Base-by-base conservation (phyloP, 768 basidiomycete species). In the Rossbeevera mucosa region DNA sequence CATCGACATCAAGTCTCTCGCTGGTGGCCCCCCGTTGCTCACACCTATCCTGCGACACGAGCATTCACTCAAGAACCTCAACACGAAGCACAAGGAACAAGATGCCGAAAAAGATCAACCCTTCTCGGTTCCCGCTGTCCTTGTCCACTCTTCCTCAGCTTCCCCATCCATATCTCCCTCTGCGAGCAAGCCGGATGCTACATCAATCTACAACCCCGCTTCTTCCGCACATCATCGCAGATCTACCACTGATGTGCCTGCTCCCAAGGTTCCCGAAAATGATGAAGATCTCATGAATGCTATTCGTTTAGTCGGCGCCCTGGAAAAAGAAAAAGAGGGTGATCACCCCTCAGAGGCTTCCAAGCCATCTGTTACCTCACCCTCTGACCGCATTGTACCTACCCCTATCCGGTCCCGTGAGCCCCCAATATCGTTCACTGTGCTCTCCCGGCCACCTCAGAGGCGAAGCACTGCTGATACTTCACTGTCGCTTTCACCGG, bases 331-430 rank as follows among this genome's bases (percentile, higher is more conserved):
- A 52, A 53, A 62, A 50, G 58, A 54, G 20, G 25, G n/a, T 7
- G 57, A 68, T 5, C 51, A 51, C 24, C 24, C 65, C 13, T 47
- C 58, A 16, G 45, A 14, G 20, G 18, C 44, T 1, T 4, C 48
- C n/a, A 47, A 20, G 18, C n/a, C 44, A 20, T 38, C 52, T 9
- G 38, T 30, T 24, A 55, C 40, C 26, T 5, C 40, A 25, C 47
- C 50, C 20, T 50, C 54, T 44, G 51, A 69, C 22, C 60, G 53
- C 30, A 69, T 70, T 16, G 58, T 79, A 18, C 83, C 83, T 8
- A 83, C 83, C 44, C 77, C 77, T 21, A 83, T 85, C 55, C 80
- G 78, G 55, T 72, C 76, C 59, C 75, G 81, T 28, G 69, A 77
- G 44, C 78, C 82, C 4, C 75, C 75, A 9, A 76, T 80, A 7